Evolutionary conservation across 1,284 basidiomycete species (phyloP).

Genomic region (Thelephora terrestris): DNA sequence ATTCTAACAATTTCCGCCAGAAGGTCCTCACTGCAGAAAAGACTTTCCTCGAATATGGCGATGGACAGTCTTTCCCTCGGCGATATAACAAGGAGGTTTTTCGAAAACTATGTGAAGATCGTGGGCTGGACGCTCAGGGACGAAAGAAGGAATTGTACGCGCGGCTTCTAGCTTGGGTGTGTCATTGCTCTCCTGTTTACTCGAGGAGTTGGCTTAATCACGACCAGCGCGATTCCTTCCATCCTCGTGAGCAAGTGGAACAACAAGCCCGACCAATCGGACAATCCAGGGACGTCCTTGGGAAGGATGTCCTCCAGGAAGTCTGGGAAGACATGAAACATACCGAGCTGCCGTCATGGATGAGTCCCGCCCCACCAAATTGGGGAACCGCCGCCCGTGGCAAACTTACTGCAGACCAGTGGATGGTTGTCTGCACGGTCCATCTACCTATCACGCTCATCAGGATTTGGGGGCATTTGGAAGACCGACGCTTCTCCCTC

Average conservation of each 20-base stretch:
- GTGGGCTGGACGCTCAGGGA: background rate
- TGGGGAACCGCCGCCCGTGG: slow-evolving; percentile 15
- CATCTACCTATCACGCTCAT: slow-evolving; percentile 13
- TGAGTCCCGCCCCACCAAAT: slow-evolving; percentile 10
- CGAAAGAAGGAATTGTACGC: background rate
- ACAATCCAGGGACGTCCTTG: background rate
- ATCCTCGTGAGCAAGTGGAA: too few species aligned
- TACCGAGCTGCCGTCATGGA: slow-evolving; percentile 15
- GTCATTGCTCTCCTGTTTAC: background rate
- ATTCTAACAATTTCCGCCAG: too few species aligned
- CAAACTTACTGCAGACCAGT: slow-evolving; percentile 20
- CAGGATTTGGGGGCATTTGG: slow-evolving; percentile 9
- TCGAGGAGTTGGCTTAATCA: too few species aligned
- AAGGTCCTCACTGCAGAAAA: too few species aligned
- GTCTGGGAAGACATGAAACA: slow-evolving; percentile 10
- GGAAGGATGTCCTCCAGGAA: slow-evolving; percentile 2
- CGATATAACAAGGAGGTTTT: too few species aligned
- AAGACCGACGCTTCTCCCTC: slow-evolving; percentile 3
- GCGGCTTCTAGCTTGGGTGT: background rate
- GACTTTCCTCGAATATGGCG: too few species aligned
- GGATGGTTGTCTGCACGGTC: slow-evolving; percentile 14
- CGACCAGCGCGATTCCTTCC: too few species aligned
- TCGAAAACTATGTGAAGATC: too few species aligned
- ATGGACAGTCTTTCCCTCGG: too few species aligned
- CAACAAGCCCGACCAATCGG: too few species aligned